These are phyloP conservation scores for Carex parvula DNA, from an alignment of 176 grass and related monocot genomes.

Conservation along the genomic window DNA sequence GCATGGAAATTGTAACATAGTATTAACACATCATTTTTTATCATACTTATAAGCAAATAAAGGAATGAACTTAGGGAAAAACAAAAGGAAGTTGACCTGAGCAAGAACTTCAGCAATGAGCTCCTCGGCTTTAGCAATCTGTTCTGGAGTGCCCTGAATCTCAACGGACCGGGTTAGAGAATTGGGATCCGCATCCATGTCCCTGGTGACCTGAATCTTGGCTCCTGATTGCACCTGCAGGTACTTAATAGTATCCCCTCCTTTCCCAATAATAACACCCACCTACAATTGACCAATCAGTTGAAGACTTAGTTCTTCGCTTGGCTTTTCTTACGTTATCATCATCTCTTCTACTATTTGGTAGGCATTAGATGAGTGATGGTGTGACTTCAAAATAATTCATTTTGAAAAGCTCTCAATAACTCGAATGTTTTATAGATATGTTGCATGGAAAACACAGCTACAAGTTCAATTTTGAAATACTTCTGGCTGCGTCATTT, in stretches of 20 bases:
- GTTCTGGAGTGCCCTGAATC: conserved; percentile 75
- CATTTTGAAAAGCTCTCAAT: not conserved
- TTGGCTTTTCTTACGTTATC: not conserved
- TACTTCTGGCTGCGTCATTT: not conserved
- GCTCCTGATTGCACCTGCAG: conserved; percentile 85
- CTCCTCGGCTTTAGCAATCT: conserved; percentile 86
- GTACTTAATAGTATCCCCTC: conserved; percentile 85
- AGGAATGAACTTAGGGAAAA: not conserved
- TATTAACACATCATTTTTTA: not conserved
- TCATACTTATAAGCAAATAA: not conserved
- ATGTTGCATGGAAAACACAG: not conserved
- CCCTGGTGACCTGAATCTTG: conserved; percentile 93
- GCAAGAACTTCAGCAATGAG: conserved; percentile 80
- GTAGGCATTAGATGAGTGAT: no score
- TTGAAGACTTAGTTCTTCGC: not conserved
- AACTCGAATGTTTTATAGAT: not conserved
- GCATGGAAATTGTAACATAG: not conserved
- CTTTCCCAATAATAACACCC: conserved; percentile 93
- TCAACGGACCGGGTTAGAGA: conserved; percentile 62
- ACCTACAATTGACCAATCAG: conserved; percentile 41
- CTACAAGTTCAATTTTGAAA: not conserved
- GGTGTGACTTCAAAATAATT: not conserved
- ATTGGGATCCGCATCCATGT: conserved; percentile 75
- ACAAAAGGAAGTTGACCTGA: conserved; percentile 38
- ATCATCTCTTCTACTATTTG: not conserved